Evolutionary conservation across 805 yeast species (phyloP).

Genomic region (Jamesozyma piceae): DNA sequence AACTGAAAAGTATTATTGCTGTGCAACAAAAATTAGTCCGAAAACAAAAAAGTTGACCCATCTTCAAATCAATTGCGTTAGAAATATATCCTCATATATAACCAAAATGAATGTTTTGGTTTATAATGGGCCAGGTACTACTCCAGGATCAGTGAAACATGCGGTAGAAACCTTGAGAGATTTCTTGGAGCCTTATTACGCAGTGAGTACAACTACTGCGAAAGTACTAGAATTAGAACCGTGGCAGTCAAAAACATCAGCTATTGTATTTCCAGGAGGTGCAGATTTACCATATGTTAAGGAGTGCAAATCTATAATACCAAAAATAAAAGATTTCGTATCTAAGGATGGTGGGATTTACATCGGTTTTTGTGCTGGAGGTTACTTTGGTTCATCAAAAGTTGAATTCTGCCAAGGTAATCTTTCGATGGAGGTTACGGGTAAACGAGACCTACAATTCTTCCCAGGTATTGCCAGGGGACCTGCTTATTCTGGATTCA

Average conservation of each 20-base stretch:
- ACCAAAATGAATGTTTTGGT: slow-evolving; percentile 61
- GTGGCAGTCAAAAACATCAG: slow-evolving; percentile 72
- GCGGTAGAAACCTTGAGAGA: slow-evolving; percentile 66
- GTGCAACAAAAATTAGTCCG: no score
- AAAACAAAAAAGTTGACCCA: no score
- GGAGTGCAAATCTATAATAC: slow-evolving; percentile 62
- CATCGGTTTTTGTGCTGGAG: slow-evolving; percentile 94
- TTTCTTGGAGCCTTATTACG: slow-evolving; percentile 78
- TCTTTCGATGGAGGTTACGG: slow-evolving; percentile 66
- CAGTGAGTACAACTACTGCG: slow-evolving; percentile 65
- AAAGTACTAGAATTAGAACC: slow-evolving; percentile 66
- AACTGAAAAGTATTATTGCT: no score
- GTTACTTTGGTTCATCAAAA: slow-evolving; percentile 64
- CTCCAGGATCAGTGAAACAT: slow-evolving; percentile 78
- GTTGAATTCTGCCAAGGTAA: slow-evolving; percentile 81
- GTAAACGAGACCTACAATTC: slow-evolving; percentile 71
- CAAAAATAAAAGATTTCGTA: slow-evolving; percentile 47
- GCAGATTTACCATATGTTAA: slow-evolving; percentile 85
- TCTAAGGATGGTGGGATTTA: slow-evolving; percentile 73
- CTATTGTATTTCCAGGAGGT: slow-evolving; percentile 90
- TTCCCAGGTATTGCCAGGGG: slow-evolving; percentile 83
- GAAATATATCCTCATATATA: neutral
- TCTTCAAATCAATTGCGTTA: no score
- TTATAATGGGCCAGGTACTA: slow-evolving; percentile 70
- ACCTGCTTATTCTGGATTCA: slow-evolving; percentile 69